Evolutionary conservation across 2,329 filamentous ascomycete genomes (phyloP).

Genomic region (Dactylellina sp.): DNA sequence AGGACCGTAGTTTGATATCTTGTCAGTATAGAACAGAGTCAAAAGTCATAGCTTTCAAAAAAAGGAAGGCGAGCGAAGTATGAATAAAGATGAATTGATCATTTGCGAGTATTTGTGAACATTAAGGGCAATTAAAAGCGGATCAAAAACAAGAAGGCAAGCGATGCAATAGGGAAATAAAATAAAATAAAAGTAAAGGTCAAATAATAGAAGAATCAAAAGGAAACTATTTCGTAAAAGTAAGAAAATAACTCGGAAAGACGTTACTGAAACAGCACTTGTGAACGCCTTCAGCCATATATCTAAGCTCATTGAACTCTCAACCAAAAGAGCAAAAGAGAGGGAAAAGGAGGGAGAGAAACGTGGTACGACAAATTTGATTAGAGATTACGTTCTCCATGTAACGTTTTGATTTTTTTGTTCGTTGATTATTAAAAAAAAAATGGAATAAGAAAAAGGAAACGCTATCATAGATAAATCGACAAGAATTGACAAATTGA

Average conservation of each 20-base stretch:
- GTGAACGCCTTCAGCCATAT: conserved; percentile 50
- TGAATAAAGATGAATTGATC: no score
- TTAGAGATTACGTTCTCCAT: conserved; percentile 43
- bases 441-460: neutral
- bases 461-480: no score
- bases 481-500: no score
- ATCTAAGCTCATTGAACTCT: conserved; percentile 35
- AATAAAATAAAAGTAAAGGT: conserved; percentile 5
- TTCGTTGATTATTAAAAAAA: neutral
- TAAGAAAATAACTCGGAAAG: neutral
- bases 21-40: no score
- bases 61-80: no score
- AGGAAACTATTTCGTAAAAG: neutral
- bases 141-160: neutral
- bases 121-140: neutral
- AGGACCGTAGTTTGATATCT: no score
- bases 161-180: conserved; percentile 11
- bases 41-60: no score
- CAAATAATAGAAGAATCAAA: conserved; percentile 1
- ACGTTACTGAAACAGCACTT: conserved; percentile 35
- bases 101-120: neutral
- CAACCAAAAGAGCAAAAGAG: conserved; percentile 1
- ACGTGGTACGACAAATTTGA: neutral
- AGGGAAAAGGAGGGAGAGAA: conserved; percentile 5
- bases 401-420: conserved; percentile 15